Evolutionary conservation across 352 stramenopile genomes (phyloP), one percentile per base, ranked within the genome.

Genomic region (Phytophthora nicotianae): DNA sequence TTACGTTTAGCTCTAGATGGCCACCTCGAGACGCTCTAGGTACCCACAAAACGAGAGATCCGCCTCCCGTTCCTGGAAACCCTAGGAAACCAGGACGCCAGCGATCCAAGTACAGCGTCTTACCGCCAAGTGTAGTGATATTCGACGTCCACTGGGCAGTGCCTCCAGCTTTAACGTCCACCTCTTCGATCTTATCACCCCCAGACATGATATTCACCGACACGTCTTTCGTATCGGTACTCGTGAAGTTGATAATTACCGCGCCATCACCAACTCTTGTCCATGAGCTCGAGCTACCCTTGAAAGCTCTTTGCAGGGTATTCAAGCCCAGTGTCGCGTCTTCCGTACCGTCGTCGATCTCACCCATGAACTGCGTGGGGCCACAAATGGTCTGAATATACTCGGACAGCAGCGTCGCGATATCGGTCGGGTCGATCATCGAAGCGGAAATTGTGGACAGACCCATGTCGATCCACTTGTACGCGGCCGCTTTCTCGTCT

Each of bases 61-160:
- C 80, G 24, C 80, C 80, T 20, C 76, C 79, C 0, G 76, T 83
- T 11, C 76, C 74, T 21, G 77, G 75, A 21, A 90, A 38, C 23
- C 77, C 70, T 3, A 85, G 57, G 32, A 85, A 61, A 21, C 68
- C 72, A 5, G 74, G 63, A 4, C 80, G 77, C 74, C 75, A 88
- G 26, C 78, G 78, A 54, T 86, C 78, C 40, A 88, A 16, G 56
- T 86, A 90, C 42, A 88, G 14, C 10, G 80, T 90, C 60, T 86
- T 88, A 46, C 77, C 70, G 32, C 75, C 47, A 8, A 83, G 57
- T 2, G 32, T 33, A 2, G 49, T 47, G 8, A 76, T 63, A 2
- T 41, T 68, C 23, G 62, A 69, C 5, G 27, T 72, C 74, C 74
- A 83, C 9, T 42, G 50, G n/a, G 58, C 71, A 2, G 26, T 79